phyloP scores from a whole-genome alignment of 2,329 filamentous ascomycete species.

The Coniosporium uncinatum region DNA sequence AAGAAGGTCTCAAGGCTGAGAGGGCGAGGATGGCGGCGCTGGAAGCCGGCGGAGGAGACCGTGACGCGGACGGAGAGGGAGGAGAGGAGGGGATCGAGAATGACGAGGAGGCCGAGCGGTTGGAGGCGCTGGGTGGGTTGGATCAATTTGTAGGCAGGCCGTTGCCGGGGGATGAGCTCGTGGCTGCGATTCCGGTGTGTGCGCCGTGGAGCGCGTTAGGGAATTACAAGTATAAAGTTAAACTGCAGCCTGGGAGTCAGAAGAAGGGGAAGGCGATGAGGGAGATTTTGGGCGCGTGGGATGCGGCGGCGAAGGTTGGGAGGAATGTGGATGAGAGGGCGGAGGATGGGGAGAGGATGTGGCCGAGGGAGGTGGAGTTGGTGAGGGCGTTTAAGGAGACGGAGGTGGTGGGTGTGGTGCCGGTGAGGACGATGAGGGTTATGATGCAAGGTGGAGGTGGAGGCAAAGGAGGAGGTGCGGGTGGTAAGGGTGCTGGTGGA shows the following conservation, averaged over 20 bases:
- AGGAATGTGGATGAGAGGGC: constrained; percentile 36
- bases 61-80: too few species aligned
- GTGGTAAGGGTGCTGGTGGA: constrained; percentile 20
- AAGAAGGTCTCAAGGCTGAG: constrained; percentile 72
- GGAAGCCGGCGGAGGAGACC: constrained; percentile 14
- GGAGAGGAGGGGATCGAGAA: constrained; percentile 53
- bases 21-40: constrained; percentile 49
- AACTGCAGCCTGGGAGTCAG: constrained; percentile 81
- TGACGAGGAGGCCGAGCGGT: constrained; percentile 46
- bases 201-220: constrained; percentile 58
- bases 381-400: constrained; percentile 76
- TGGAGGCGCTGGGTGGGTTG: constrained; percentile 48
- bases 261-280: constrained; percentile 96
- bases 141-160: constrained; percentile 76
- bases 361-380: constrained; percentile 81
- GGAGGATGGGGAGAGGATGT: constrained; percentile 65
- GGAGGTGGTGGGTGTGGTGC: constrained; percentile 76
- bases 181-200: constrained; percentile 57
- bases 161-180: constrained; percentile 74
- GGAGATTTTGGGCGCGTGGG: constrained; percentile 83
- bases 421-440: constrained; percentile 74
- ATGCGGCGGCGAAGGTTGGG: constrained; percentile 50
- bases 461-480: constrained; percentile 21
- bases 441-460: constrained; percentile 60
- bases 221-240: constrained; percentile 89